phyloP scores from a whole-genome alignment of 1,284 basidiomycete species.

The Moesziomyces sp. region DNA sequence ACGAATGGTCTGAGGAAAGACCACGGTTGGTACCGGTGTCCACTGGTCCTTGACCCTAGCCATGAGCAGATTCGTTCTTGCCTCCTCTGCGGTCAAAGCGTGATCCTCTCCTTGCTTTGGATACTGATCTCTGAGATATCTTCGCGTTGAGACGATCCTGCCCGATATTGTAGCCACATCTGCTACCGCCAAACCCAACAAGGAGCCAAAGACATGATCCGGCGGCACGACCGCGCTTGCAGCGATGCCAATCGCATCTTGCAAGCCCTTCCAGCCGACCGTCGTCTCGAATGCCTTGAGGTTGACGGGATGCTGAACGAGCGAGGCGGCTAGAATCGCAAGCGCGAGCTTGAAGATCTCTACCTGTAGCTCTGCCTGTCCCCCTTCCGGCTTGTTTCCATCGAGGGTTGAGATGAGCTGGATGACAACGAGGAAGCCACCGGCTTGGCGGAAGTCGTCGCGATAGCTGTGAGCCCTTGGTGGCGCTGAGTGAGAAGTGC shows the following conservation, averaged over 20 bases:
- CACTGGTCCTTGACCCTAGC: conserved; percentile 22
- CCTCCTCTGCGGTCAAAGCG: conserved; percentile 7
- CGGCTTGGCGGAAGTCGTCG: conserved; percentile 53
- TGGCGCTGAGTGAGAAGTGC: conserved; percentile 9
- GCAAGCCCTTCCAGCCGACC: conserved; percentile 55
- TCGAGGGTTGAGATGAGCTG: conserved; percentile 57
- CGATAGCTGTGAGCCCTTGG: conserved; percentile 26
- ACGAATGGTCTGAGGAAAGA: conserved; percentile 19
- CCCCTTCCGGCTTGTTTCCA: conserved; percentile 3
- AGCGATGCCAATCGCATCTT: conserved; percentile 29
- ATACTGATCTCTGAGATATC: conserved; percentile 11
- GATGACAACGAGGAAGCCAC: conserved; percentile 59
- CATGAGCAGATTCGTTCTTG: conserved; percentile 7
- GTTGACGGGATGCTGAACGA: conserved; percentile 50
- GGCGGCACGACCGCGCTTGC: conserved; percentile 9
- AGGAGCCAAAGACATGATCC: conserved; percentile 41
- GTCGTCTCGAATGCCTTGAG: conserved; percentile 44
- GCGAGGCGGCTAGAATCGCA: conserved; percentile 52
- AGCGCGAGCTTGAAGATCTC: conserved; percentile 57
- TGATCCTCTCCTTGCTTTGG: not conserved
- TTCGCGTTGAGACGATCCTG: conserved; percentile 26
- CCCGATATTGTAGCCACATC: conserved; percentile 42
- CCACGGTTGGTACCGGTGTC: conserved; percentile 17
- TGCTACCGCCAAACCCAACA: conserved; percentile 54
- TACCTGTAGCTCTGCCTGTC: conserved; percentile 21